Evolutionary conservation across 176 grass and related monocot species (phyloP), one percentile per base, ranked within the genome.

Genomic region (Phoenix dactylifera): DNA sequence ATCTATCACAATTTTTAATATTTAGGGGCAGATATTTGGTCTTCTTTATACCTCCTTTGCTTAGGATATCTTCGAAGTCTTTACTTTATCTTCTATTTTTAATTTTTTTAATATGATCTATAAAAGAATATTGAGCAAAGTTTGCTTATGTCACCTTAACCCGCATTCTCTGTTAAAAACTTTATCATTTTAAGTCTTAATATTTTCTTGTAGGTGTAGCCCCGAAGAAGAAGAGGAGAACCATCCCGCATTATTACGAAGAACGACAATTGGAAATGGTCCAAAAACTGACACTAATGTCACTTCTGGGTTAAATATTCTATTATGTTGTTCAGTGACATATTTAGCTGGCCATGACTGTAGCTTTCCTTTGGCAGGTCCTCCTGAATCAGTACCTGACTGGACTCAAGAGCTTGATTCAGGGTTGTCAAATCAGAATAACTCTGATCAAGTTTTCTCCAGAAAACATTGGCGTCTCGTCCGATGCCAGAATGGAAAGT

Each of bases 261-360:
- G 92, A 88, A 97, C 83, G 49, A 97, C 92, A 35, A 91, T 97
- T 32, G 87, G 92, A 86, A 97, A 97, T 78, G 92, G 92, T 97
- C 57, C 55, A 53, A 26, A 7, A 57, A 26, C 6, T 65, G 19
- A n/a, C 16, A 51, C 53, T 66, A 54, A 55, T 6, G 9, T 24
- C 35, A 24, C 19, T 6, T 50, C 50, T 55, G 62, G 7, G 35
- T 44, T 12, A 44, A 44, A 44, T 44, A 44, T 44, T 44, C 1
- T 44, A 44, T 2, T 44, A 44, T 44, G 35, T 44, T 14, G 35
- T 44, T 55, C 60, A 50, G 49, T 74, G 16, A 22, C 73, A 59
- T 78, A 79, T 55, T 73, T 32, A 39, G 4, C 57, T 44, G 32
- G 48, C 57, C 39, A 16, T 55, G 18, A 18, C 49, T 7, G 68